phyloP scores from a whole-genome alignment of 345 rosid species.

The Eutrema yunnanense region DNA sequence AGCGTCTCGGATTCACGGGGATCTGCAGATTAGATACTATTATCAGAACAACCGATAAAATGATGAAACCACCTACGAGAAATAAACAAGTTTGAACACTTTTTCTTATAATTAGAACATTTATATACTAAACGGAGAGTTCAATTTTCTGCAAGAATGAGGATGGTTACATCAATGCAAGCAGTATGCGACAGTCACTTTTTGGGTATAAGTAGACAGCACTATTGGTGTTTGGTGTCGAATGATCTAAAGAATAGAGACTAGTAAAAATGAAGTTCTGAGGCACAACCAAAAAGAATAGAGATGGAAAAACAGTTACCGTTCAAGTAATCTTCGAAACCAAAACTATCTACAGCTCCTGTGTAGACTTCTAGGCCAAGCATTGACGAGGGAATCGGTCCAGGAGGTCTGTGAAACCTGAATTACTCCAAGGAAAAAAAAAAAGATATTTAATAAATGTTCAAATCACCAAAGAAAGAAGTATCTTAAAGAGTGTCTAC shows the following conservation, averaged over 20 bases:
- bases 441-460: too few relatives aligned
- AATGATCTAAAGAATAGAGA: background rate
- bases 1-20: slow-evolving; percentile 67
- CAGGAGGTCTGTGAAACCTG: slow-evolving; percentile 89
- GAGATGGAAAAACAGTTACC: slow-evolving; percentile 36
- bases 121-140: background rate
- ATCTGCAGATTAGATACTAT: slow-evolving; percentile 33
- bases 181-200: background rate
- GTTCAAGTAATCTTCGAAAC: slow-evolving; percentile 77
- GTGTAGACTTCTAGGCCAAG: slow-evolving; percentile 73
- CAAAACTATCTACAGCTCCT: slow-evolving; percentile 72
- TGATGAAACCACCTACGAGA: background rate
- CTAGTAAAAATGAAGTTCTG: background rate
- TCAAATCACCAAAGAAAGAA: background rate
- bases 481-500: background rate
- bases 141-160: background rate
- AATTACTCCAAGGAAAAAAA: background rate
- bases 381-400: slow-evolving; percentile 84
- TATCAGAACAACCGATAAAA: background rate
- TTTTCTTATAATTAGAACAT: background rate
- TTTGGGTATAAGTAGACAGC: background rate
- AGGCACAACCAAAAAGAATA: background rate
- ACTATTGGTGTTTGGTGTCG: background rate
- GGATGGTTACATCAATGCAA: background rate
- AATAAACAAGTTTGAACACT: background rate